Base-by-base conservation (phyloP, 2,329 filamentous ascomycete genomes). In the Calonectria hongkongensis region DNA sequence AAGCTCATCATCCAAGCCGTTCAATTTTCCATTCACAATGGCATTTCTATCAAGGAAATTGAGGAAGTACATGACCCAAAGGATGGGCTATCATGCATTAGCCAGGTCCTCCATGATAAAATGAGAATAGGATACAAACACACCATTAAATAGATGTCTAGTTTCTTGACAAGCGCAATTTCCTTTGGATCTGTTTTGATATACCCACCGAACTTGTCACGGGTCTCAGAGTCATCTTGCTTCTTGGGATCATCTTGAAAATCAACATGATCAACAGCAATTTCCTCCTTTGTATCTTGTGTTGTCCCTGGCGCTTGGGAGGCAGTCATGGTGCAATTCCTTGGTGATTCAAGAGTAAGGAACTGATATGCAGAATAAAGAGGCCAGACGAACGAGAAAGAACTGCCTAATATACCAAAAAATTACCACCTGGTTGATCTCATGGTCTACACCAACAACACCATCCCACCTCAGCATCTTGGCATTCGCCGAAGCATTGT, bases 1-100 rank as follows among this genome's bases (percentile, higher is more conserved):
- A 2, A 92, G 80, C 41, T 92, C 89, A 18, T 87, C 83, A 62
- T 90, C 87, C 8, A 92, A 81, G 2, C 88, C 87, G 73, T 90
- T 87, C 12, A 92, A 81, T 41, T 87, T 84, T 4, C 90, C 90
- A 28, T 89, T 88, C 4, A 90, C 90, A 75, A 92, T 90, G 72
- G 91, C 89, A 66, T 89, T 89, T 27, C 87, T 83, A 72, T 90
- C 88, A 36, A 88, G 82, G 51, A 84, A 84, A 68, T 84, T 84
- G 48, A 85, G 76, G 50, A 84, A 84, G 68, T 87, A 87, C 81
- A 87, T 86, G 39, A 82, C 60, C 75, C 83, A 84, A 6, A 84
- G 78, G n/a, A 83, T 83, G 0, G 83, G 82, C 78, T 83, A 0
- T 2, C 16, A 6, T 2, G 2, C 2, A 56, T 63, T 1, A 48